These are phyloP conservation scores for Rhododendron ovatum DNA, from an alignment of 148 eudicot genomes.

Conservation along the genomic window DNA sequence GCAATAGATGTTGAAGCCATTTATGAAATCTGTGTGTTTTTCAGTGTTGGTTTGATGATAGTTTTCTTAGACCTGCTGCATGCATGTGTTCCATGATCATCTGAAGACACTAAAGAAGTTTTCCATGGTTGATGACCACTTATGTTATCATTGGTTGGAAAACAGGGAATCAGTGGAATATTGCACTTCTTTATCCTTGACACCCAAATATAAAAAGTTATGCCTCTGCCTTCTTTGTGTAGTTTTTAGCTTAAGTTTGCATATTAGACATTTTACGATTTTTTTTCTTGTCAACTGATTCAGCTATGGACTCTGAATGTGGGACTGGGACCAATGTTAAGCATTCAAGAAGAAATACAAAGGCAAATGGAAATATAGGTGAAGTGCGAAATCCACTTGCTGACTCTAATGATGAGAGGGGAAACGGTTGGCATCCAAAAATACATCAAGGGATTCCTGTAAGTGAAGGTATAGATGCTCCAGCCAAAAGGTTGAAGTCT, in stretches of 20 bases:
- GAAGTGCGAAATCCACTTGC: not conserved
- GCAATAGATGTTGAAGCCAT: not conserved
- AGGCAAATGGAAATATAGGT: slow-evolving; percentile 1
- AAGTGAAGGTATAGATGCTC: not conserved
- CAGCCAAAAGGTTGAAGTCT: slow-evolving; percentile 1
- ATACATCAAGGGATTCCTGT: not conserved
- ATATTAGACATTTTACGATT: not conserved
- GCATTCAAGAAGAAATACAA: not conserved
- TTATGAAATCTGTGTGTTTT: not conserved
- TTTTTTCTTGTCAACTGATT: not conserved
- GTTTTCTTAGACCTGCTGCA: not conserved
- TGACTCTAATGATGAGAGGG: not conserved
- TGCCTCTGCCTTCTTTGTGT: not conserved
- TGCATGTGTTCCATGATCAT: not conserved
- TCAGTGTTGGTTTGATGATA: not conserved
- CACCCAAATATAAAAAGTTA: not conserved
- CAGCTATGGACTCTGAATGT: not conserved
- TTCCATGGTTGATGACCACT: not conserved
- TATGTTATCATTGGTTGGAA: not conserved
- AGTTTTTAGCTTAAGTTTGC: not conserved
- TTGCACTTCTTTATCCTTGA: not conserved
- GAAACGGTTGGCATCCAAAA: not conserved
- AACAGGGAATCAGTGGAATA: not conserved
- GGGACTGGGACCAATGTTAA: not conserved
- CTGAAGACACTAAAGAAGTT: not conserved